Evolutionary conservation across 164 flowering plant genomes (phyloP).

Genomic region (Tetrastigma voinierianum): DNA sequence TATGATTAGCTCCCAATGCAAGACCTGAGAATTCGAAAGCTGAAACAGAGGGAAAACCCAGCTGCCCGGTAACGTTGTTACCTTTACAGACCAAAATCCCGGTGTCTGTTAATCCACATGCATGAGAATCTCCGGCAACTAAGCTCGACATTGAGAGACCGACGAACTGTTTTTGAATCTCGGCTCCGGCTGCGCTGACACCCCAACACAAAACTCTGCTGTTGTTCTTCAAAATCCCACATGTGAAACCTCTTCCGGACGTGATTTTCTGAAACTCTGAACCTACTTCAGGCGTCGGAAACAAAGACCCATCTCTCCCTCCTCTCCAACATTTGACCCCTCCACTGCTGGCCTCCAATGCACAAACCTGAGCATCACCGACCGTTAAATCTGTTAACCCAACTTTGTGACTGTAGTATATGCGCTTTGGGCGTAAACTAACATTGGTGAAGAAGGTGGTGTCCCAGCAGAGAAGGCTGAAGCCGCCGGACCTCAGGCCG

Average conservation of each 20-base stretch:
- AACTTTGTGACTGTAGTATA: slow-evolving; percentile 27
- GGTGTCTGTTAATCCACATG: slow-evolving; percentile 31
- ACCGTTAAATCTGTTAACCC: slow-evolving; percentile 38
- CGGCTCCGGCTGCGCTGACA: slow-evolving; percentile 8
- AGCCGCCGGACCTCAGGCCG: slow-evolving; percentile 64
- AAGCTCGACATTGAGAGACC: slow-evolving; percentile 30
- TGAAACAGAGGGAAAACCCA: slow-evolving; percentile 21
- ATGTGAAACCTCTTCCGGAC: slow-evolving; percentile 55
- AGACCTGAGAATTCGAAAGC: slow-evolving; percentile 24
- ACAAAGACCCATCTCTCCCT: slow-evolving; percentile 3
- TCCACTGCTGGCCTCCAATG: slow-evolving; percentile 30
- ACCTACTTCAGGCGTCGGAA: slow-evolving; percentile 19
- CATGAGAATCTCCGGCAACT: slow-evolving; percentile 42
- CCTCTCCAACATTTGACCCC: slow-evolving; percentile 61
- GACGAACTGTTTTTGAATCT: slow-evolving; percentile 24
- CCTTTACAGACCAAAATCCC: slow-evolving; percentile 46
- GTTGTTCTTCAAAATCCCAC: slow-evolving; percentile 40
- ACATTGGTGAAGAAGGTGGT: slow-evolving; percentile 7
- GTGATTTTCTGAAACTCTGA: slow-evolving; percentile 30
- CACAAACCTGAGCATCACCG: slow-evolving; percentile 65
- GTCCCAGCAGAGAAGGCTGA: slow-evolving; percentile 56
- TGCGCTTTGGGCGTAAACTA: slow-evolving; percentile 21
- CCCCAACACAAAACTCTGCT: slow-evolving; percentile 53
- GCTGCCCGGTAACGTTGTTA: slow-evolving; percentile 26
- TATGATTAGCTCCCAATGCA: slow-evolving; percentile 32